Evolutionary conservation across 768 basidiomycete species (phyloP), one percentile per base, ranked within the genome.

Genomic region (Termitomyces sp.): DNA sequence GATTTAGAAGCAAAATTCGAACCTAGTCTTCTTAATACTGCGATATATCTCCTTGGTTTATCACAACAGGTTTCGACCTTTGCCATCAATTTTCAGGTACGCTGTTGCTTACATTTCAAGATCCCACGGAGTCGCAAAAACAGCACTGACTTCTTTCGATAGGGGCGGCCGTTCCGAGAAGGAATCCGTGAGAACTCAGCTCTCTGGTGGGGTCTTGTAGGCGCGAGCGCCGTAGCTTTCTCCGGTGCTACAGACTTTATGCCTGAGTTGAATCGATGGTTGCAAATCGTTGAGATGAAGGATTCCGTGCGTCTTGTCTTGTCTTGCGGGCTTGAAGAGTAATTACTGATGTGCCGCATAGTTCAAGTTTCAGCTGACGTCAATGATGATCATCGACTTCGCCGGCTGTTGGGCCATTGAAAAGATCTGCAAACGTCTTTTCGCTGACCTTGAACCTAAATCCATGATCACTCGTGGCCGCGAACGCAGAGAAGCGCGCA

Each of bases 21-120:
- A 68, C 96, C 97, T 0, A 92, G 86, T 62, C 75, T 99, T 48
- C 78, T 99, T 58, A 99, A 98, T 77, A 96, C 95, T 2, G 93
- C 94, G 42, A 96, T 99, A 66, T 99, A 95, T 74, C 84, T 98
- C 29, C 80, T 99, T 52, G 90, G 95, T 53, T 81, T 98, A 37
- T 95, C 92, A 2, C 96, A 99, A 69, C 97, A 99, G 71, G 96
- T 99, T 2, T 98, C 96, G 7, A 98, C 97, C 0, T 98, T 99
- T 67, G 88, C 94, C 4, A 94, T 98, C 76, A 99, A 99, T 76
- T 99, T 95, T 82, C 93, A 94, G 77, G 87, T 85, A 63, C 32
- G 70, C n/a, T 6, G 12, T 24, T 20, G 50, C 37, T 37, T n/a
- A n/a, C n/a, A 46, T 0, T 36, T 46, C 14, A 62, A 31, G 20